Evolutionary conservation across 495 filamentous ascomycete species (phyloP).

Genomic region (Aspergillus sparsus): DNA sequence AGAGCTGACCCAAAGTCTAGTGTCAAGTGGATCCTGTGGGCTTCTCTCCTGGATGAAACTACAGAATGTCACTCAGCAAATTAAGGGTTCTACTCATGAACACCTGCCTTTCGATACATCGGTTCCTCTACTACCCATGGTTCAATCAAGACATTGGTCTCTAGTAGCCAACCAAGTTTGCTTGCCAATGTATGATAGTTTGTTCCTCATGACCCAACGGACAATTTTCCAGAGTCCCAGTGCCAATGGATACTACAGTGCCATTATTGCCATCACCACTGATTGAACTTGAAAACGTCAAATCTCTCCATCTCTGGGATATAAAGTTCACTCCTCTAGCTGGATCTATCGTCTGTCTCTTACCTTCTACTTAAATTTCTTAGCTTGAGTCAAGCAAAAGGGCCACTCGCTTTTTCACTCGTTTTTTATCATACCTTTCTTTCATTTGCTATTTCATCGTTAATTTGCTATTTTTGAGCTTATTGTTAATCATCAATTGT

Average conservation of each 20-base stretch:
- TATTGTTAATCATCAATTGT: slow-evolving; percentile 20
- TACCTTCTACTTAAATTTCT: slow-evolving; percentile 18
- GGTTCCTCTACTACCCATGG: slow-evolving; percentile 29
- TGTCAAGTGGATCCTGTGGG: slow-evolving; percentile 22
- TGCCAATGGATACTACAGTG: slow-evolving; percentile 35
- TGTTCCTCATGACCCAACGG: slow-evolving; percentile 23
- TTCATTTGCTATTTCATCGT: slow-evolving; percentile 10
- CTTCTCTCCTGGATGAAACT: slow-evolving; percentile 31
- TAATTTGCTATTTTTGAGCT: slow-evolving; percentile 15
- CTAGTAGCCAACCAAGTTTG: slow-evolving; percentile 2
- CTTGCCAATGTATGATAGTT: slow-evolving; percentile 1
- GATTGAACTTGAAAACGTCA: slow-evolving; percentile 20
- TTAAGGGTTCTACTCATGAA: slow-evolving; percentile 20
- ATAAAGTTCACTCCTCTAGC: slow-evolving; percentile 31
- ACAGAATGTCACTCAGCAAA: slow-evolving; percentile 36
- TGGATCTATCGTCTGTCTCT: slow-evolving; percentile 13
- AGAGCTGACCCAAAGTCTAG: background rate
- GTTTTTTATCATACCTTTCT: slow-evolving; percentile 35
- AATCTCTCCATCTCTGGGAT: slow-evolving; percentile 24
- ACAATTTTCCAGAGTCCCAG: slow-evolving; percentile 9
- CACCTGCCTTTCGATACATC: slow-evolving; percentile 20
- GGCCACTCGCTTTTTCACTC: slow-evolving; percentile 38
- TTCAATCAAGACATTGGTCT: slow-evolving; percentile 7
- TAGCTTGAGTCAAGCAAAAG: slow-evolving; percentile 14
- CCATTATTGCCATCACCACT: slow-evolving; percentile 23